These are phyloP conservation scores for Geum urbanum DNA, from an alignment of 306 rosid species.

Conservation along the genomic window DNA sequence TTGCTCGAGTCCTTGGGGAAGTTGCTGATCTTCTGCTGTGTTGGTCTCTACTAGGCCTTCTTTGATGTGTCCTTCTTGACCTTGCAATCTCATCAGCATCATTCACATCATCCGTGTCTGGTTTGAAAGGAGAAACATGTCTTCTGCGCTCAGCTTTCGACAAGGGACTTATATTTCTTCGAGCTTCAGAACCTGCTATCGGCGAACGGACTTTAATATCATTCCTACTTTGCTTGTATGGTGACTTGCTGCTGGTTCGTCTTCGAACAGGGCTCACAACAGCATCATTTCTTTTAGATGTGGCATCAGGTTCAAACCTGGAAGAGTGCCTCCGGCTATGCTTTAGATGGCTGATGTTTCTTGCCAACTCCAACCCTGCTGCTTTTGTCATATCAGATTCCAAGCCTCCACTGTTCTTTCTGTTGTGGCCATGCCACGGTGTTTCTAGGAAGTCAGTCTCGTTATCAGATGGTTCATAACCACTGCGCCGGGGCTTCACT, in stretches of 20 bases:
- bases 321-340: conserved; percentile 41
- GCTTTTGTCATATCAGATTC: conserved; percentile 27
- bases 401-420: conserved; percentile 21
- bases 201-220: conserved; percentile 21
- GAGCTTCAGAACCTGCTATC: conserved; percentile 21
- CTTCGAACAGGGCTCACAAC: conserved; percentile 27
- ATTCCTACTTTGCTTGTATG: conserved; percentile 44
- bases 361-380: conserved; percentile 15
- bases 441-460: conserved; percentile 68
- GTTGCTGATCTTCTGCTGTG: conserved; percentile 47
- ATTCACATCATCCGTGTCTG: conserved; percentile 16
- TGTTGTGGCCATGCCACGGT: conserved; percentile 44
- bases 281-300: conserved; percentile 20
- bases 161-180: conserved; percentile 50
- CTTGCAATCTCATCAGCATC: conserved; percentile 7
- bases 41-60: conserved; percentile 25
- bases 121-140: conserved; percentile 38
- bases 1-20: conserved; percentile 60
- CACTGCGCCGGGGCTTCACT: conserved; percentile 58
- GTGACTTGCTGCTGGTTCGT: conserved; percentile 55
- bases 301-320: conserved; percentile 34
- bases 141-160: conserved; percentile 47
- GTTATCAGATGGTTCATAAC: conserved; percentile 86
- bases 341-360: conserved; percentile 36
- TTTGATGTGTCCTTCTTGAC: conserved; percentile 27